Conservation (phyloP, 208 protist genomes). For the Acanthamoeba healyi region DNA sequence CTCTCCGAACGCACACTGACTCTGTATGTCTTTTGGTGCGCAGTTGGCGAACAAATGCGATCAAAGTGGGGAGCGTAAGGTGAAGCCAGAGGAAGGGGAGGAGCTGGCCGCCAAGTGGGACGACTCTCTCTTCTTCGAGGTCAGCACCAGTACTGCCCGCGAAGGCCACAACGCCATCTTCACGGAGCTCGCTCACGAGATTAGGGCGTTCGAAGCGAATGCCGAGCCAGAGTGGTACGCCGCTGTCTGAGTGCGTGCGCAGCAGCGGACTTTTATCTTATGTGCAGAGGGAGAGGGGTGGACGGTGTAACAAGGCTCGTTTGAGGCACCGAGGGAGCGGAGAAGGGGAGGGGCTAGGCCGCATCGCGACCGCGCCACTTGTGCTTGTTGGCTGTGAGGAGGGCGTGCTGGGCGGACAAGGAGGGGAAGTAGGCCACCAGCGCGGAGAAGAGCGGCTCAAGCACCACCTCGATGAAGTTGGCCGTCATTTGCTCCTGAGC, state of each 20-base stretch:
- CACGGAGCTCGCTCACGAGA: background rate
- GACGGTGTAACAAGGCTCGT: too few relatives aligned
- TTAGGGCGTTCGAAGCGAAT: background rate
- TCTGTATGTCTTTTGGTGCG: background rate
- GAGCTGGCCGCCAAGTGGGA: constrained; percentile 85
- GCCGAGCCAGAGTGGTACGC: background rate
- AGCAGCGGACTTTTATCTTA: background rate
- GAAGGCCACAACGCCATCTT: constrained; percentile 89
- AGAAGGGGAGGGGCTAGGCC: background rate
- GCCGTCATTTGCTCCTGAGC: constrained; percentile 17
- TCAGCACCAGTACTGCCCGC: constrained; percentile 85
- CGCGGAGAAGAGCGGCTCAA: constrained; percentile 8
- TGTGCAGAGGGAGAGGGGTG: background rate
- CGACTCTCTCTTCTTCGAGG: constrained; percentile 83
- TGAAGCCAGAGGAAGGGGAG: constrained; percentile 84
- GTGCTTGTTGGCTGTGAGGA: background rate
- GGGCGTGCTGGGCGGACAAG: background rate
- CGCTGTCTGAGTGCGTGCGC: background rate
- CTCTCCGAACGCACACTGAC: background rate
- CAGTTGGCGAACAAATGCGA: constrained; percentile 89
- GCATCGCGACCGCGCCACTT: background rate
- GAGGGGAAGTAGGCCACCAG: background rate
- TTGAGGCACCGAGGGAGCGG: too few relatives aligned
- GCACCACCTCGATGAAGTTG: constrained; percentile 51
- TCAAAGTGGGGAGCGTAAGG: constrained; percentile 83